Base-by-base conservation (phyloP, 768 basidiomycete genomes). In the Lepiota venenata region DNA sequence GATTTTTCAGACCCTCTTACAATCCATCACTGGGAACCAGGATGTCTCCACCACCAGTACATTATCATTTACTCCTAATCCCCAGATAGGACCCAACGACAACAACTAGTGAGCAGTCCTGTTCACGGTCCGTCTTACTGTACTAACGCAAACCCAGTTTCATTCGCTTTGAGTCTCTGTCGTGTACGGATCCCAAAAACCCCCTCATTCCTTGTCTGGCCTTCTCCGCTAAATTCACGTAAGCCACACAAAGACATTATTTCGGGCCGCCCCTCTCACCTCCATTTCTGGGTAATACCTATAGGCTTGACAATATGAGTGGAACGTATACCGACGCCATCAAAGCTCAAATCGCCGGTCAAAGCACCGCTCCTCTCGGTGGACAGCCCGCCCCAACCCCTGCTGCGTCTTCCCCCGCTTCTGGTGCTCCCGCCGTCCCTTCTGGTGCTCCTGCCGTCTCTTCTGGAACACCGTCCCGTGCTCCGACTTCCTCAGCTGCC, bases 221-320 rank as follows among this genome's bases (percentile, higher is more conserved):
- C 0, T 95, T 92, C 76, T 91, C 90, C 6, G 79, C 91, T 58
- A 81, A 80, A 61, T 93, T 91, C 75, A 72, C 73, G 91, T 92
- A 63, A 59, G 85, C 10, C n/a, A 32, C 7, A 50, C 1, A 2
- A 6, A 43, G 25, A 11, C 25, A 16, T 39, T 35, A 25, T 29
- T 29, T 39, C 39, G n/a, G 5, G 16, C 22, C 20, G 53, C 20
- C n/a, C n/a, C 37, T 41, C 21, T 20, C 49, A 43, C 25, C 22
- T 18, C n/a, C n/a, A n/a, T n/a, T n/a, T n/a, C n/a, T n/a, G n/a
- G 32, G 32, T 32, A 32, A 32, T 4, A 32, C 6, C 32, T 21
- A 58, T 41, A 91, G 88, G 7, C 59, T 93, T 64, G 60, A 68
- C n/a, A 71, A 75, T 53, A 92, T 92, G 91, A 78, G 75, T 2